phyloP scores from a whole-genome alignment of 768 basidiomycete species.

The Trametes meyenii region DNA sequence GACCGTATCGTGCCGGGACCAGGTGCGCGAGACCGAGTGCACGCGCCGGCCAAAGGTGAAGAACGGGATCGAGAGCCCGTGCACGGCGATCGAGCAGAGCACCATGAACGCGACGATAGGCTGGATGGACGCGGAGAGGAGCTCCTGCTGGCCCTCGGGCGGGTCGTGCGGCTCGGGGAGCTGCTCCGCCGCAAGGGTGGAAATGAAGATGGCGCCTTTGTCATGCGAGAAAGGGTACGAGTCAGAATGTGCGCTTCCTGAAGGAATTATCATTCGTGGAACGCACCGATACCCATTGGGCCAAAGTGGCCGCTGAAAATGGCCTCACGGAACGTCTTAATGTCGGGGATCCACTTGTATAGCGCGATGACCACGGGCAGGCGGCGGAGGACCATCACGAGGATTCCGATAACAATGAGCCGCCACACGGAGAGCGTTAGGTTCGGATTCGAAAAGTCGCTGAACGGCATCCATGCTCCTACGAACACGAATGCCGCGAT shows the following conservation, averaged over 20 bases:
- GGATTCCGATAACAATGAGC: constrained; percentile 78
- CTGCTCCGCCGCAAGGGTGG: constrained; percentile 71
- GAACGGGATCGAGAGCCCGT: constrained; percentile 91
- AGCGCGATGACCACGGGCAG: constrained; percentile 82
- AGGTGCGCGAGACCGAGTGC: constrained; percentile 88
- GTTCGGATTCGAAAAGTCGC: constrained; percentile 64
- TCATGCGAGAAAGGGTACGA: neutral
- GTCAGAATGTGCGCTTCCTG: neutral
- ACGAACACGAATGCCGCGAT: constrained; percentile 94
- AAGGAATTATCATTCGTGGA: neutral
- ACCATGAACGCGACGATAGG: constrained; percentile 97
- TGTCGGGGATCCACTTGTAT: constrained; percentile 93
- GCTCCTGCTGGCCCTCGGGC: constrained; percentile 59
- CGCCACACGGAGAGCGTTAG: constrained; percentile 82
- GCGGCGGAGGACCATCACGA: constrained; percentile 80
- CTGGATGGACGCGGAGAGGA: constrained; percentile 77
- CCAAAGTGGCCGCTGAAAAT: constrained; percentile 96
- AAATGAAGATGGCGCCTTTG: constrained; percentile 89
- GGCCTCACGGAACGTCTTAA: constrained; percentile 93
- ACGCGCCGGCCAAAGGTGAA: constrained; percentile 92
- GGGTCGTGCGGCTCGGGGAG: constrained; percentile 51
- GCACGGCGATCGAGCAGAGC: constrained; percentile 82
- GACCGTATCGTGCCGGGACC: constrained; percentile 73
- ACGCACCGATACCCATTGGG: constrained; percentile 74
- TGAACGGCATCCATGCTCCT: constrained; percentile 97